These are phyloP conservation scores for Phytophthora melonis DNA, from an alignment of 352 stramenopile species.

Conservation along the genomic window DNA sequence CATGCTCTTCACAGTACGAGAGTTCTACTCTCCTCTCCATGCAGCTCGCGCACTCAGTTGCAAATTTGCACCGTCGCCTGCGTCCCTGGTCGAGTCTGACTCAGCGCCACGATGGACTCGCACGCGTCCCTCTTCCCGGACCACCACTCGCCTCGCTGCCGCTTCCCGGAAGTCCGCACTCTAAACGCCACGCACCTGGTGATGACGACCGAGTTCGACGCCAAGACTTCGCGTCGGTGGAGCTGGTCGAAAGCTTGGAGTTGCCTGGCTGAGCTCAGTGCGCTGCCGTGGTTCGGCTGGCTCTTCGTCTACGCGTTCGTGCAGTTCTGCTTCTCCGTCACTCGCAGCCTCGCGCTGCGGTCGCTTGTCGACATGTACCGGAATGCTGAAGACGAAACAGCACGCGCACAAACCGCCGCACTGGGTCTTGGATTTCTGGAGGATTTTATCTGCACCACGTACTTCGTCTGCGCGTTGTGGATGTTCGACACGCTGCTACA, in stretches of 20 bases:
- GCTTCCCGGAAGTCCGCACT: neutral
- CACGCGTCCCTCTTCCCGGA: neutral
- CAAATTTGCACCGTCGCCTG: neutral
- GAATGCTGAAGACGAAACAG: conserved; percentile 15
- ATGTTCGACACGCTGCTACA: conserved; percentile 21
- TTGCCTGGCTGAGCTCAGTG: neutral
- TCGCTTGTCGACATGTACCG: conserved; percentile 32
- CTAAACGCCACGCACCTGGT: neutral
- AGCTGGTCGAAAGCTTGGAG: neutral
- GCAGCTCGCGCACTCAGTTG: neutral
- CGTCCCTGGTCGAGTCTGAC: neutral
- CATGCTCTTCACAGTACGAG: too few relatives aligned
- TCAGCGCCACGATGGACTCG: neutral
- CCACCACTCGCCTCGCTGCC: neutral
- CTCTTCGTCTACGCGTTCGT: conserved; percentile 27
- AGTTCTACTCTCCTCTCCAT: too few relatives aligned
- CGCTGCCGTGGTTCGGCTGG: conserved; percentile 25
- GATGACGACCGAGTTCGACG: neutral
- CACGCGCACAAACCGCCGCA: conserved; percentile 16
- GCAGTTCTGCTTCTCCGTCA: conserved; percentile 30
- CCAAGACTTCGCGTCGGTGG: neutral
- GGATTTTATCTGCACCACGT: conserved; percentile 43
- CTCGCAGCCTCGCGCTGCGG: conserved; percentile 26
- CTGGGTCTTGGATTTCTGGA: conserved; percentile 35
- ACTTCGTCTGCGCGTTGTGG: conserved; percentile 34